Evolutionary conservation across 768 basidiomycete species (phyloP), one percentile per base, ranked within the genome.

Genomic region (Asterophora lycoperdoides): DNA sequence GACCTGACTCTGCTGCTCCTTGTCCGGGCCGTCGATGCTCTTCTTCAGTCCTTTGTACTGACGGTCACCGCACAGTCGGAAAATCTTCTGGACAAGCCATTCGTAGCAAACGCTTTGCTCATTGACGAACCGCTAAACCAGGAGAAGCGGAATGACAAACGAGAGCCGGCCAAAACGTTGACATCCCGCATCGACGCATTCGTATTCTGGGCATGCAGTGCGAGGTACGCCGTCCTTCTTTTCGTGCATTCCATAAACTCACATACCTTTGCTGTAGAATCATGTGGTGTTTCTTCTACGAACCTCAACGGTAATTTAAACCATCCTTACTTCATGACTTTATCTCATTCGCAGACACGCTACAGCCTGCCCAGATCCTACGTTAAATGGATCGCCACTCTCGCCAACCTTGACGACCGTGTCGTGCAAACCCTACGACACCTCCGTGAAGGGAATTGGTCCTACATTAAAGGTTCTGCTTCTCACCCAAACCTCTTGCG

Each of bases 261-360:
- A 44, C 28, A 33, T 50, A 19, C 23, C 23, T 23, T 19, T 36
- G 46, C 20, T 17, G 36, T 60, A 90, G 89, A 59, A 89, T 90
- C 46, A 89, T 90, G 86, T 90, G 89, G 89, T 89, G 88, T 57
- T 91, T 86, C 64, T 83, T 88, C 61, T 90, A 91, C 57, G 72
- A 83, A 58, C 86, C 88, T 4, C 70, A 78, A 53, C 79, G 84
- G 86, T 88, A 59, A 41, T 57, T 54, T 13, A 23, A 17, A 30
- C 32, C 15, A 40, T 40, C 32, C 14, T 32, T 9, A 28, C 8
- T 26, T 23, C 17, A 43, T 40, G 40, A 28, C 23, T 28, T 2
- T 23, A 8, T 13, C 40, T 41, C 23, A 41, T 26, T 9, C 7
- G 15, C 11, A 7, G 13, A n/a, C 13, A 23, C 28, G 23, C 26